phyloP scores from a whole-genome alignment of 768 basidiomycete species.

The Pholiota conissans region DNA sequence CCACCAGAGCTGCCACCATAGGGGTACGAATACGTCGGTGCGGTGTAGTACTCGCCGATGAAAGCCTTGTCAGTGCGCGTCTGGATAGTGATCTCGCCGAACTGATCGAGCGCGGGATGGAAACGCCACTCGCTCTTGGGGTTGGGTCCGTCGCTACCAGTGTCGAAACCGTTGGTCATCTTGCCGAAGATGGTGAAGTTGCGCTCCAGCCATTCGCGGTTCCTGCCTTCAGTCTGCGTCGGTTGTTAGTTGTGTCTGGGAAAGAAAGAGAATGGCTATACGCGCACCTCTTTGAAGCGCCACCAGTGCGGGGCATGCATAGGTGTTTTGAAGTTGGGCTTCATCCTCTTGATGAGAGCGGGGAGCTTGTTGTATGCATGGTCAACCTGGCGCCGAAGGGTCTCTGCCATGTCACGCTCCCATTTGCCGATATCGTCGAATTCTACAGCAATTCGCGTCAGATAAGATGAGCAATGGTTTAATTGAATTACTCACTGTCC shows the following conservation, averaged over 20 bases:
- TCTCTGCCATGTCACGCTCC: background rate
- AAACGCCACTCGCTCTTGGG: background rate
- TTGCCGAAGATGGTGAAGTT: background rate
- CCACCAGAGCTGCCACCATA: background rate
- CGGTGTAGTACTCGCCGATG: background rate
- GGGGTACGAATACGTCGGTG: background rate
- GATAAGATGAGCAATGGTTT: background rate
- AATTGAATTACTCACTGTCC: background rate
- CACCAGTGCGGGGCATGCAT: background rate
- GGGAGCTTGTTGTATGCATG: background rate
- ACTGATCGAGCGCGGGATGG: background rate
- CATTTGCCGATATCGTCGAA: background rate
- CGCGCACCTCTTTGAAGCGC: background rate
- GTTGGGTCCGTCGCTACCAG: background rate
- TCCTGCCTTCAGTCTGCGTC: background rate
- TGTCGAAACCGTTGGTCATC: background rate
- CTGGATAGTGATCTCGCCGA: background rate
- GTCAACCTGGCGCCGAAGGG: background rate
- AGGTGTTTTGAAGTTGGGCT: background rate
- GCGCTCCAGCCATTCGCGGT: background rate
- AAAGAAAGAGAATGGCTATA: background rate
- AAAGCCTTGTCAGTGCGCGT: background rate
- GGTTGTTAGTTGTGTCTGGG: background rate
- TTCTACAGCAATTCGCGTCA: background rate
- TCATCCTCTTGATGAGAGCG: background rate